A percentile compares a stretch with the other conserved stretches of the same genome.
Evolutionary conservation across 352 stramenopile species (phyloP).

Genomic region (Phytophthora fragariae): DNA sequence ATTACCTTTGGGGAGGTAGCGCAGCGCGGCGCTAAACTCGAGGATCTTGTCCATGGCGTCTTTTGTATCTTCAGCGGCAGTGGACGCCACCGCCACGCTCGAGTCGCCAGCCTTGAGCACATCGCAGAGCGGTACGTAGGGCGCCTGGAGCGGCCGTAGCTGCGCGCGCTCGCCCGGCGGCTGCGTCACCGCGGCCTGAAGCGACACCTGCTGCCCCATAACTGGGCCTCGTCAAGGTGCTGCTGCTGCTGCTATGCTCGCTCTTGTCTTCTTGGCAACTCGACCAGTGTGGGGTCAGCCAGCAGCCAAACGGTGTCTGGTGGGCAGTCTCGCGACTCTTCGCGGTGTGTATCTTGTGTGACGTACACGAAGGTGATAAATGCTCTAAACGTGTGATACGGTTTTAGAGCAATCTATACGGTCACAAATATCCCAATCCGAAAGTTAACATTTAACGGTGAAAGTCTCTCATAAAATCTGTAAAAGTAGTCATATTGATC

Average conservation of each 20-base stretch:
- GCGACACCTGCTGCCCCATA: slow-evolving; percentile 76
- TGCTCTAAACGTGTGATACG: no score
- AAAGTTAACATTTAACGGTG: no score
- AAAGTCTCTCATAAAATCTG: no score
- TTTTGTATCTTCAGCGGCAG: slow-evolving; percentile 62
- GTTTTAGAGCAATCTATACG: no score
- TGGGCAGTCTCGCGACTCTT: slow-evolving; percentile 29
- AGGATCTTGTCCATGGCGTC: slow-evolving; percentile 76
- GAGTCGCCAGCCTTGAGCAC: slow-evolving; percentile 61
- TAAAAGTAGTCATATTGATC: no score
- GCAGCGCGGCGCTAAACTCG: slow-evolving; percentile 63
- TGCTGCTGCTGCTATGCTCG: slow-evolving; percentile 5
- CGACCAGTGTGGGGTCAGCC: slow-evolving; percentile 20
- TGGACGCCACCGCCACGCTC: slow-evolving; percentile 29
- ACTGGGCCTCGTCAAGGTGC: not conserved
- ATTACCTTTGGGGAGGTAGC: slow-evolving; percentile 67
- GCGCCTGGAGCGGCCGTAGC: slow-evolving; percentile 43
- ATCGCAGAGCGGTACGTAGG: slow-evolving; percentile 71
- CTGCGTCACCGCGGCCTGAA: slow-evolving; percentile 21
- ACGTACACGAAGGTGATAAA: not conserved
- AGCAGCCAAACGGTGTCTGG: not conserved
- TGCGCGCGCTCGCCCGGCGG: slow-evolving; percentile 25
- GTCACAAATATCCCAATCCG: no score
- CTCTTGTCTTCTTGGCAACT: slow-evolving; percentile 23
- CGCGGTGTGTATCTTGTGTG: slow-evolving; percentile 23